These are phyloP conservation scores for Capsella rubella DNA, from an alignment of 441 rosid species.

Conservation along the genomic window DNA sequence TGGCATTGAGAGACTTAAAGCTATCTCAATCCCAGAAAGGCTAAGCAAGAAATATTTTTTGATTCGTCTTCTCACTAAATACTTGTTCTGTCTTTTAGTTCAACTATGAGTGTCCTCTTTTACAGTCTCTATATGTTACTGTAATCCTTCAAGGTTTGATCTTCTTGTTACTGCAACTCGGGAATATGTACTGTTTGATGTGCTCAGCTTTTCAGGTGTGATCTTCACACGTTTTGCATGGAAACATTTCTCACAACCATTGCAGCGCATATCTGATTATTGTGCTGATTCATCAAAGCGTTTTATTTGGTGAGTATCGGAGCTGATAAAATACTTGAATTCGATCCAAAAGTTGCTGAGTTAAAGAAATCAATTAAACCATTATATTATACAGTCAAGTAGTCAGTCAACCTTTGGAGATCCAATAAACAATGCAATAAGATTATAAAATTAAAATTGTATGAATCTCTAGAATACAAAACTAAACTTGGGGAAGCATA, in stretches of 20 bases:
- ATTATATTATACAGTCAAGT: background rate
- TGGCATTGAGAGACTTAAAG: too few species aligned
- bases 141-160: slow-evolving; percentile 25
- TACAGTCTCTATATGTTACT: slow-evolving; percentile 22
- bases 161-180: slow-evolving; percentile 56
- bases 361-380: background rate
- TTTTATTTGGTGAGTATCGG: too few species aligned
- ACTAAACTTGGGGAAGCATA: background rate
- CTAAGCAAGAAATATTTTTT: background rate
- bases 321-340: too few species aligned
- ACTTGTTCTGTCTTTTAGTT: slow-evolving; percentile 18
- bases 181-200: slow-evolving; percentile 64
- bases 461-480: background rate
- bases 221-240: slow-evolving; percentile 65
- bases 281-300: too few species aligned
- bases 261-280: too few species aligned
- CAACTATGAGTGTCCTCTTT: slow-evolving; percentile 23
- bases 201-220: slow-evolving; percentile 66
- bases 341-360: too few species aligned
- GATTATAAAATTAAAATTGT: background rate
- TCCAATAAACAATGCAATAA: slow-evolving; percentile 26
- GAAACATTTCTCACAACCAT: slow-evolving; percentile 64
- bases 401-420: background rate
- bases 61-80: slow-evolving; percentile 3
- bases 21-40: background rate